Base-by-base conservation (phyloP, 176 grass and related monocot genomes). In the Avena sativa region DNA sequence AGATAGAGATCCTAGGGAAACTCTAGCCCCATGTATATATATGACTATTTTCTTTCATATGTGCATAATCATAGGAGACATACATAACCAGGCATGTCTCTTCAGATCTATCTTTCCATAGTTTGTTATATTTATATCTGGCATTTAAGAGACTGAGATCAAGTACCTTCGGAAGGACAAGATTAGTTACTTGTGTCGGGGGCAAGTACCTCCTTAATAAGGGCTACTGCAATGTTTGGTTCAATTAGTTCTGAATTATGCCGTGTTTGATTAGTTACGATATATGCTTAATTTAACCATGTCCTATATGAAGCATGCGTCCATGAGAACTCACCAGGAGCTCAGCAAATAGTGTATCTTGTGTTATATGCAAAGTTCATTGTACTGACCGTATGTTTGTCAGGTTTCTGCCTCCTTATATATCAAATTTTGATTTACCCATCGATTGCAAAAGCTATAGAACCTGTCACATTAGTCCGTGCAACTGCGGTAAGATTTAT, bases 391-490 rank as follows among this genome's bases (percentile, higher is more conserved):
- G 9, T 66, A 7, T 43, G 48, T 69, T 89, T 79, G 23, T 34
- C 84, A 95, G 96, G 96, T 64, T 15, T 86, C 55, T 69, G 83
- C 66, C 89, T 98, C 58, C 75, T 98, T 62, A 32, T 92, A 71
- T 98, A 88, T 61, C 96, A 98, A 86, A 65, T 98, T 66, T 62
- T 96, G 78, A 52, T 98, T 67, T 98, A 96, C 79, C 90, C 96
- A 61, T 71, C 49, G 7, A 25, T 96, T 68, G 96, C 88, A 70
- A 98, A 91, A 88, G 16, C 62, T 15, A 44, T 88, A 20, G 93
- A 94, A 20, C 93, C 92, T 58, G 80, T 98, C 60, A 88, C 52
- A 79, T 82, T 91, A 82, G 55, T 89, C 13, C 92, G 90, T 69
- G 51, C 78, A 50, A 64, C 91, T 47, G 90, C 96, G 38, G 93